These are phyloP conservation scores for Gossypium davidsonii DNA, from an alignment of 441 rosid genomes.

Conservation along the genomic window DNA sequence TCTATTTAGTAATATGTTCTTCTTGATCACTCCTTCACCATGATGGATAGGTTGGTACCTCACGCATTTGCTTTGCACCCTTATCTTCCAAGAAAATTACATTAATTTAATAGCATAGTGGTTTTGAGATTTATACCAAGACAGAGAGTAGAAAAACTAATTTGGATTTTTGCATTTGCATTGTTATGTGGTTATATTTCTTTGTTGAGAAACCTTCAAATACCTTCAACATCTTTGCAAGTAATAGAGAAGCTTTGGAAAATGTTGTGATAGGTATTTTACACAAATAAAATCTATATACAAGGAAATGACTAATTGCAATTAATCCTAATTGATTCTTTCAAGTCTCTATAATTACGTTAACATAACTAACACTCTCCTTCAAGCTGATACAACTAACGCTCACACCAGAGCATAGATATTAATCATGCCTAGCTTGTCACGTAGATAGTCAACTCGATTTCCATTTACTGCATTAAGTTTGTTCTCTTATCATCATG, in stretches of 20 bases:
- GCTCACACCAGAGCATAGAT: background rate
- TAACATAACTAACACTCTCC: background rate
- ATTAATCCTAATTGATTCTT: background rate
- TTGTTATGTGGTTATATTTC: background rate
- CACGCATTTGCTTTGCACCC: slow-evolving; percentile 1
- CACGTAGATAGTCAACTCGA: background rate
- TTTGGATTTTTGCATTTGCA: slow-evolving; percentile 1
- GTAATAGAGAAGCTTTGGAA: background rate
- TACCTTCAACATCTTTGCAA: background rate
- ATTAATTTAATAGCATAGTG: background rate
- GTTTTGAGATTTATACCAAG: background rate
- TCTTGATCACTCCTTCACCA: background rate
- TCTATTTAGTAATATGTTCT: slow-evolving; percentile 9
- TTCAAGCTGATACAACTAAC: background rate
- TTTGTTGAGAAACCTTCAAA: background rate
- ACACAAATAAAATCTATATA: background rate
- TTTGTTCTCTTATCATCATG: background rate
- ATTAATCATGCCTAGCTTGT: background rate
- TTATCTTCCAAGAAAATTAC: background rate
- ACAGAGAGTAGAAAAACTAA: background rate
- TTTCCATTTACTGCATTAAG: background rate
- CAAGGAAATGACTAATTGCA: background rate
- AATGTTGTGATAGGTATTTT: background rate
- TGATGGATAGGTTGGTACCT: slow-evolving; percentile 3
- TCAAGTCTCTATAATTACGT: background rate